Percentiles rank a stretch among this genome's conserved stretches.
These are phyloP conservation scores for Zasmidium angulare DNA, from an alignment of 2,329 filamentous ascomycete species.

Conservation along the genomic window DNA sequence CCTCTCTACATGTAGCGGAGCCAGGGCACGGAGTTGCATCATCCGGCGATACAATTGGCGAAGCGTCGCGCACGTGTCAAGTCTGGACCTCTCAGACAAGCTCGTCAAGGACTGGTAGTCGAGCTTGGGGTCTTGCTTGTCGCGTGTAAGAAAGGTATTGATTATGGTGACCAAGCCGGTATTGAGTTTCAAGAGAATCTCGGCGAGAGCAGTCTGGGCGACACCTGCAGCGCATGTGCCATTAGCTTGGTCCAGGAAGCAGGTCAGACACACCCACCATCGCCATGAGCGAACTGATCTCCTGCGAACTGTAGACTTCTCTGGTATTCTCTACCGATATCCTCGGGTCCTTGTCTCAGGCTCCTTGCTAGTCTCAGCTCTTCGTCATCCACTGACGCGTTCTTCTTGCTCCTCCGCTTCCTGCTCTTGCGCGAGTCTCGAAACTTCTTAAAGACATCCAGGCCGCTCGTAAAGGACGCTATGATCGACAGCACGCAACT, in stretches of 20 bases:
- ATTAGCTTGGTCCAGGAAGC: constrained; percentile 8
- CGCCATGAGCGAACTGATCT: constrained; percentile 43
- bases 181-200: constrained; percentile 48
- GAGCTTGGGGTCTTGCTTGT: constrained; percentile 33
- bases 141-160: constrained; percentile 42
- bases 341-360: constrained; percentile 42
- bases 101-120: constrained; percentile 47
- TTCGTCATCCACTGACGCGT: constrained; percentile 24
- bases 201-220: constrained; percentile 47
- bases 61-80: constrained; percentile 45
- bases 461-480: constrained; percentile 45
- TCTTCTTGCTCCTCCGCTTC: constrained; percentile 20
- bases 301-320: constrained; percentile 39
- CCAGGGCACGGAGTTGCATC: background rate
- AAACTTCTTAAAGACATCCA: constrained; percentile 47
- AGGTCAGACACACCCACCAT: constrained; percentile 39
- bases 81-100: constrained; percentile 46
- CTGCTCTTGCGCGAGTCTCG: constrained; percentile 29
- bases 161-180: constrained; percentile 50
- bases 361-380: constrained; percentile 43
- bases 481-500: constrained; percentile 42
- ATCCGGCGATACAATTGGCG: constrained; percentile 38
- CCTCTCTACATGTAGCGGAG: background rate
- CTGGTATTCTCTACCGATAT: constrained; percentile 45
- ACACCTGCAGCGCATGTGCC: constrained; percentile 34